Conservation (phyloP, 441 rosid genomes). For the Rhodomyrtus psidioides region DNA sequence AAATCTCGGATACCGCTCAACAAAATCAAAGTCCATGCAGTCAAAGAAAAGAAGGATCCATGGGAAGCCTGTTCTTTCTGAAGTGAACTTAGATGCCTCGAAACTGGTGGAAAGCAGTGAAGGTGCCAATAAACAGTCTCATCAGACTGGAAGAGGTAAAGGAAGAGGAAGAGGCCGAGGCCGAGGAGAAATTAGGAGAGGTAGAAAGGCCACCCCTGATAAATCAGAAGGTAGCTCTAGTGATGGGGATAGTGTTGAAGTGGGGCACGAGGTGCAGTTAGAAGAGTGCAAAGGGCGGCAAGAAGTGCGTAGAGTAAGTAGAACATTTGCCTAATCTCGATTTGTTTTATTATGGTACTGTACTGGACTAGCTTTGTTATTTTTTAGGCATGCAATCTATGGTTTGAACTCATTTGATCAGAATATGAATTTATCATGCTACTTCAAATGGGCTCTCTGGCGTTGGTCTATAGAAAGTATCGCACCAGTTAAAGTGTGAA, state of each 20-base stretch:
- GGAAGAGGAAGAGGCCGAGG: constrained; percentile 28
- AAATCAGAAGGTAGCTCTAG: constrained; percentile 38
- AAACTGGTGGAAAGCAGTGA: not conserved
- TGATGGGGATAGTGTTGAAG: constrained; percentile 24
- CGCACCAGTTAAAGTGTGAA: not conserved
- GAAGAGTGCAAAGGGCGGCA: constrained; percentile 20
- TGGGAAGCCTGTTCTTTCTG: constrained; percentile 13
- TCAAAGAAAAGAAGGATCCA: constrained; percentile 22
- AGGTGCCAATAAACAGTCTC: constrained; percentile 13
- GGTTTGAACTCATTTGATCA: not conserved
- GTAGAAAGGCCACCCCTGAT: constrained; percentile 19
- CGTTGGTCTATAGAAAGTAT: not conserved
- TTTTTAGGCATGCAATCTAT: not conserved
- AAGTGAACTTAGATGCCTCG: constrained; percentile 12
- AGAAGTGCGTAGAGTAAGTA: constrained; percentile 61
- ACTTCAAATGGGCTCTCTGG: not conserved
- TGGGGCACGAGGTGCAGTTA: constrained; percentile 15
- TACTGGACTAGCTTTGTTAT: not conserved
- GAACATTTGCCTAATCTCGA: not conserved
- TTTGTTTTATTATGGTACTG: not conserved
- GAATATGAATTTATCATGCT: not conserved
- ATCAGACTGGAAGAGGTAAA: constrained; percentile 28
- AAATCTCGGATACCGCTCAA: constrained; percentile 12
- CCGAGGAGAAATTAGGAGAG: constrained; percentile 24
- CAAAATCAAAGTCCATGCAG: constrained; percentile 25